Percentiles rank a stretch among this genome's conserved stretches.
phyloP scores from a whole-genome alignment of 1,284 basidiomycete species.

The Chalciporus piperatoides region DNA sequence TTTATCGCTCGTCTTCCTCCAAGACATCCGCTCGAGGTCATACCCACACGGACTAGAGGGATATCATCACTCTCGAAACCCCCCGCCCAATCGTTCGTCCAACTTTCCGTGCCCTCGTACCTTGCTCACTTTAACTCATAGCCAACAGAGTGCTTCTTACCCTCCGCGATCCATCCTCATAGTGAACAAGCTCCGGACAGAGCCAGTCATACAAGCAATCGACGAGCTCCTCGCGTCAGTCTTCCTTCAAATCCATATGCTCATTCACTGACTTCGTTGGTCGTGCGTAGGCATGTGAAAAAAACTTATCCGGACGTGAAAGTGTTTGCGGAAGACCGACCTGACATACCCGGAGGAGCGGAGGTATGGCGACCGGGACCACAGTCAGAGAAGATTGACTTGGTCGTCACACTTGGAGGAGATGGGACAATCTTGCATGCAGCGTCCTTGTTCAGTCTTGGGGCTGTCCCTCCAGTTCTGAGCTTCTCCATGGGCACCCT shows the following conservation, averaged over 20 bases:
- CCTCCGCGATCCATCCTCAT: conserved; percentile 53
- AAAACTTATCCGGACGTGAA: conserved; percentile 66
- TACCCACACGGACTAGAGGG: conserved; percentile 10
- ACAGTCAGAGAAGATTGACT: conserved; percentile 63
- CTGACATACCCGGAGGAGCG: conserved; percentile 62
- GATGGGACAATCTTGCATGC: conserved; percentile 96
- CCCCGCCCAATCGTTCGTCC: conserved; percentile 29
- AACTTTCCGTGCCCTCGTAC: conserved; percentile 5
- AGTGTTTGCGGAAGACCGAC: conserved; percentile 71
- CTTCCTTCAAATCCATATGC: background rate
- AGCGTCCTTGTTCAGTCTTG: conserved; percentile 85
- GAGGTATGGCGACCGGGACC: conserved; percentile 58
- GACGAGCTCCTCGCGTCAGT: conserved; percentile 64
- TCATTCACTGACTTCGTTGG: background rate
- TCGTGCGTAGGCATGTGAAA: conserved; percentile 52
- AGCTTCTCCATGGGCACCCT: conserved; percentile 97
- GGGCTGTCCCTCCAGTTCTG: conserved; percentile 90
- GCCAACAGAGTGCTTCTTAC: conserved; percentile 21
- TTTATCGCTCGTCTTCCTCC: conserved; percentile 1
- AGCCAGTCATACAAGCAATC: conserved; percentile 69
- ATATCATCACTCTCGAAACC: conserved; percentile 12
- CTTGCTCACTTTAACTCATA: conserved; percentile 30
- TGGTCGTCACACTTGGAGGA: conserved; percentile 90
- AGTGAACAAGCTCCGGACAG: conserved; percentile 74
- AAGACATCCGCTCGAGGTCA: background rate